Evolutionary conservation across 2,329 filamentous ascomycete genomes (phyloP).

Genomic region (Cladorrhinum sp.): DNA sequence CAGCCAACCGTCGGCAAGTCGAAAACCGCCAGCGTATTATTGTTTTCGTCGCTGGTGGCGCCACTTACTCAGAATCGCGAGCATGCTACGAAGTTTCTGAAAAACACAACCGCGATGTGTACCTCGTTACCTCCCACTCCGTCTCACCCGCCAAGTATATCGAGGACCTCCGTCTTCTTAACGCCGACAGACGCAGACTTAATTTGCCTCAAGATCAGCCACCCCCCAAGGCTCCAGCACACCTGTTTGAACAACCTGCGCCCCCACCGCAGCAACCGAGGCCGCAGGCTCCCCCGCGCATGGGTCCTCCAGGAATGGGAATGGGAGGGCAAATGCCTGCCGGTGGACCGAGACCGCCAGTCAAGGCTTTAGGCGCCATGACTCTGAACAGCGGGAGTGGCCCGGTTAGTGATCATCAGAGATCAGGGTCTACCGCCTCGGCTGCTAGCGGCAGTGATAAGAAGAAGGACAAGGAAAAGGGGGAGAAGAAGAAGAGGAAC

Average conservation of each 20-base stretch:
- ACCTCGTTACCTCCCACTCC: slow-evolving; percentile 90
- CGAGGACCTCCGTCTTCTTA: slow-evolving; percentile 66
- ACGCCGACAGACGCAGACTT: slow-evolving; percentile 69
- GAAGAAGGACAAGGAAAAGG: slow-evolving; percentile 49
- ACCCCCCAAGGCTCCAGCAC: slow-evolving; percentile 75
- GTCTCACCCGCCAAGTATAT: slow-evolving; percentile 74
- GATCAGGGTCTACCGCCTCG: slow-evolving; percentile 23
- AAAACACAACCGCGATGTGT: slow-evolving; percentile 73
- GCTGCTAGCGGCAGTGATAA: slow-evolving; percentile 17
- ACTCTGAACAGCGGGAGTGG: slow-evolving; percentile 39
- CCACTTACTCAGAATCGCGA: slow-evolving; percentile 86
- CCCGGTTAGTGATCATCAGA: slow-evolving; percentile 18
- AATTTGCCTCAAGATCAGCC: slow-evolving; percentile 79
- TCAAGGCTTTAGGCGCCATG: slow-evolving; percentile 55
- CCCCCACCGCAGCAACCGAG: slow-evolving; percentile 45
- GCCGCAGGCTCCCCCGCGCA: slow-evolving; percentile 23
- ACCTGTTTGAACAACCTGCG: slow-evolving; percentile 73
- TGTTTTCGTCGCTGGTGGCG: slow-evolving; percentile 92
- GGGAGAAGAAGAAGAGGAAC: slow-evolving; percentile 39
- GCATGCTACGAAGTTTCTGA: slow-evolving; percentile 84
- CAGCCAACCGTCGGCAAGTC: slow-evolving; percentile 66
- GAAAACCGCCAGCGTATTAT: slow-evolving; percentile 90
- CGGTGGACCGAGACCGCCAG: slow-evolving; percentile 44
- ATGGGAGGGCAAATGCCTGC: slow-evolving; percentile 30
- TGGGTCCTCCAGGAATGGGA: slow-evolving; percentile 33